A percentile compares a stretch with the other conserved stretches of the same genome.
Evolutionary conservation across 768 basidiomycete genomes (phyloP).

Genomic region (Tulasnella sp.): DNA sequence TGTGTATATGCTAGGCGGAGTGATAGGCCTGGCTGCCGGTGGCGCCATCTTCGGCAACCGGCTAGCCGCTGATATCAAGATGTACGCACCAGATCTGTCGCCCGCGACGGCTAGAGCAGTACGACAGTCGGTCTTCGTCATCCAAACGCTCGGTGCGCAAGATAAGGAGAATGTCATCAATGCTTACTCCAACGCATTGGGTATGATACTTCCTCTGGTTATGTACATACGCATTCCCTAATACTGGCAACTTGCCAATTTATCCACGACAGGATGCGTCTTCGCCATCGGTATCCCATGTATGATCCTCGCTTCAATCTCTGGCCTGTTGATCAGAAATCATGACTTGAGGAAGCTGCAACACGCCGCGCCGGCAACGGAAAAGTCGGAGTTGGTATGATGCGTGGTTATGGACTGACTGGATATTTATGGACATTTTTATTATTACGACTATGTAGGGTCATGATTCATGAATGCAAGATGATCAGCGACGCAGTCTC

Average conservation of each 20-base stretch:
- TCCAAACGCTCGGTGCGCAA: slow-evolving; percentile 24
- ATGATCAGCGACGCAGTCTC: too few species aligned
- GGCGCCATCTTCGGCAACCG: slow-evolving; percentile 22
- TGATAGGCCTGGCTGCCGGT: slow-evolving; percentile 1
- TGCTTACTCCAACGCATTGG: slow-evolving; percentile 19
- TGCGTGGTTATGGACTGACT: too few species aligned
- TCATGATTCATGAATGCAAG: too few species aligned
- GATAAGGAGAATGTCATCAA: slow-evolving; percentile 13
- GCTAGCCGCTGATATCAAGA: slow-evolving; percentile 23
- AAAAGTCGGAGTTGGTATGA: too few species aligned
- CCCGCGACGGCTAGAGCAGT: slow-evolving; percentile 18
- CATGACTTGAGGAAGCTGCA: not conserved
- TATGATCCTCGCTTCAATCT: not conserved
- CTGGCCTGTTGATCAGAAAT: not conserved
- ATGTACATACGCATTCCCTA: too few species aligned
- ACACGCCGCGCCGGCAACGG: too few species aligned
- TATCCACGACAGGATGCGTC: too few species aligned
- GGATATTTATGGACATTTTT: too few species aligned
- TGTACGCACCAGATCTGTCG: slow-evolving; percentile 23
- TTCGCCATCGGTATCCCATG: not conserved
- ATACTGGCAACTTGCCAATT: too few species aligned
- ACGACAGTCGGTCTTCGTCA: slow-evolving; percentile 23
- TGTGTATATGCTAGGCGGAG: too few species aligned
- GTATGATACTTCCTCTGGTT: not conserved
- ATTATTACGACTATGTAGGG: too few species aligned